Evolutionary conservation across 2,329 filamentous ascomycete species (phyloP), one percentile per base, ranked within the genome.

Genomic region (Aureobasidium sp.): DNA sequence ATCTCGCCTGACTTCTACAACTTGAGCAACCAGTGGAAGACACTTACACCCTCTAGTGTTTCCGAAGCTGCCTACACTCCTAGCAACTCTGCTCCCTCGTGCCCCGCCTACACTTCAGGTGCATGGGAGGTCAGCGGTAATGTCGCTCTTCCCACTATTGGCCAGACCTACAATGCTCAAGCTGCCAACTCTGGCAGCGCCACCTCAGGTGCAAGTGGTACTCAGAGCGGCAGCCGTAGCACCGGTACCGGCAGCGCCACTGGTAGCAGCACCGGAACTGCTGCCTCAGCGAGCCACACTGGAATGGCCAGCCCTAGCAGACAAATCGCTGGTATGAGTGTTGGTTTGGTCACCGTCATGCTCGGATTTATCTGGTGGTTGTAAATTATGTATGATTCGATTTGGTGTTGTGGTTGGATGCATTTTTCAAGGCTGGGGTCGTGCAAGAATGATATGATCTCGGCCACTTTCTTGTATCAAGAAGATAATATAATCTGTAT

Each of bases 1-100:
- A 78, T 91, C 32, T 77, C 77, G 6, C 90, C 91, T 0, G 91
- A 96, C 71, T 96, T 93, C 72, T 72, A 79, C 68, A 94, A 94
- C 72, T 81, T 96, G 63, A 85, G 87, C 76, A 80, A 78, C 32
- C 86, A 90, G 67, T 96, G 91, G 91, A 85, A 85, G 7, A 87
- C 84, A 4, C 76, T 90, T 59, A 82, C 78, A 8, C 90, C 91
- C 0, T 84, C 84, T 0, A 88, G 90, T 37, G 82, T 93, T 46
- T 80, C 81, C 46, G 82, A 81, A 57, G 81, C 83, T 1, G 82
- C 82, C 32, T 95, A 95, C 76, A 81, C 82, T 26, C 79, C 86
- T 6, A 80, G 77, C 1, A 77, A 79, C 10, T 84, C 84, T 1
- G 83, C 87, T 1, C 84, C 87, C 3, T 76, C 81, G 2, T 96